Conservation (phyloP, 805 yeast species). For the Zygosaccharomyces siamensis region DNA sequence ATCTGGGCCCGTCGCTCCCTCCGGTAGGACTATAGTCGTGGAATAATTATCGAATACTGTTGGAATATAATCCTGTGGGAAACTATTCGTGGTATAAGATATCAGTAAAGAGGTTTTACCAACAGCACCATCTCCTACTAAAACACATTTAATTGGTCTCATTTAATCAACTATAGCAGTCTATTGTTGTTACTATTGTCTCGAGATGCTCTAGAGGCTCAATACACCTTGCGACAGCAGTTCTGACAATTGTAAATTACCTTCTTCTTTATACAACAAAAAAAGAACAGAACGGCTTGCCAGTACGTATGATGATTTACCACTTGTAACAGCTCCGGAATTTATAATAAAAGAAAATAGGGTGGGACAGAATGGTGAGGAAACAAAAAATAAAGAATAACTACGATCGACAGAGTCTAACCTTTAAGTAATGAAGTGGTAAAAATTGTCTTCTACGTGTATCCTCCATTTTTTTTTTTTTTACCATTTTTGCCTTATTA, state of each 20-base stretch:
- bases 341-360: not conserved
- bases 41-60: constrained; percentile 92
- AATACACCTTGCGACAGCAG: not conserved
- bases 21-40: constrained; percentile 60
- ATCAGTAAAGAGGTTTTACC: constrained; percentile 89
- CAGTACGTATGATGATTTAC: not conserved
- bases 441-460: not conserved
- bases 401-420: not conserved
- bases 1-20: constrained; percentile 22
- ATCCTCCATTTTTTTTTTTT: constrained; percentile 4
- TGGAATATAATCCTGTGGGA: constrained; percentile 90
- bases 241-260: too few relatives aligned
- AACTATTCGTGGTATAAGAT: constrained; percentile 85
- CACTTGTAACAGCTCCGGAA: not conserved
- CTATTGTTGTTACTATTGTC: not conserved
- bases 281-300: too few relatives aligned
- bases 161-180: constrained; percentile 32
- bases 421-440: constrained; percentile 5
- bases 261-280: too few relatives aligned
- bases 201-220: not conserved
- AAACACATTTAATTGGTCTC: constrained; percentile 89
- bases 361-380: too few relatives aligned
- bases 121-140: constrained; percentile 93
- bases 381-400: not conserved
- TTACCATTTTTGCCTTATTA: constrained; percentile 1